phyloP scores from a whole-genome alignment of 768 basidiomycete genomes.

The Cyclocybe aegerita region DNA sequence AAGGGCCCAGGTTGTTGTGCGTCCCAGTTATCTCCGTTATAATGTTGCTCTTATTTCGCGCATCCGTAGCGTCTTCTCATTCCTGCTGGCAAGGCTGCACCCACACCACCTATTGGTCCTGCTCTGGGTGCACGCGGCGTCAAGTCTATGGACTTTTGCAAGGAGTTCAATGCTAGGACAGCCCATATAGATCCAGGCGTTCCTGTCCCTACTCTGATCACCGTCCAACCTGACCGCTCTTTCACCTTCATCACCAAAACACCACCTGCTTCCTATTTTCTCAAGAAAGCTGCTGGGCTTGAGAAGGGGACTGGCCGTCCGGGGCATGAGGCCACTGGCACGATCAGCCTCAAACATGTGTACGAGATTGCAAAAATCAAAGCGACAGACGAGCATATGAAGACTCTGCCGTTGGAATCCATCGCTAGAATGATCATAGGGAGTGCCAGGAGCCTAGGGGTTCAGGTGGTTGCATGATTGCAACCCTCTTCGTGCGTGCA shows the following conservation, averaged over 20 bases:
- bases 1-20: conserved; percentile 75
- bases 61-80: conserved; percentile 73
- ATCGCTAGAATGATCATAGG: conserved; percentile 89
- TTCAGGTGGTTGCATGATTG: conserved; percentile 83
- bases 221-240: conserved; percentile 90
- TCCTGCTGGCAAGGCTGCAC: conserved; percentile 92
- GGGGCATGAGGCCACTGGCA: conserved; percentile 75
- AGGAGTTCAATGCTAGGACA: conserved; percentile 98
- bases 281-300: conserved; percentile 88
- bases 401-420: conserved; percentile 81
- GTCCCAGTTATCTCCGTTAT: conserved; percentile 24
- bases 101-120: conserved; percentile 94
- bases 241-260: conserved; percentile 94
- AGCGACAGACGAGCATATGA: conserved; percentile 84
- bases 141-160: conserved; percentile 99
- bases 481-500: conserved; percentile 12
- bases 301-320: conserved; percentile 88
- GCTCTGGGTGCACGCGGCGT: conserved; percentile 97
- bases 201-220: conserved; percentile 91
- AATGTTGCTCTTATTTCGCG: conserved; percentile 11
- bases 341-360: conserved; percentile 92
- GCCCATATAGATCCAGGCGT: conserved; percentile 82
- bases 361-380: conserved; percentile 99
- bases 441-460: conserved; percentile 84
- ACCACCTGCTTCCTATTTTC: conserved; percentile 85